Conservation (phyloP, 345 rosid genomes). For the Arabidopsis arenosa region DNA sequence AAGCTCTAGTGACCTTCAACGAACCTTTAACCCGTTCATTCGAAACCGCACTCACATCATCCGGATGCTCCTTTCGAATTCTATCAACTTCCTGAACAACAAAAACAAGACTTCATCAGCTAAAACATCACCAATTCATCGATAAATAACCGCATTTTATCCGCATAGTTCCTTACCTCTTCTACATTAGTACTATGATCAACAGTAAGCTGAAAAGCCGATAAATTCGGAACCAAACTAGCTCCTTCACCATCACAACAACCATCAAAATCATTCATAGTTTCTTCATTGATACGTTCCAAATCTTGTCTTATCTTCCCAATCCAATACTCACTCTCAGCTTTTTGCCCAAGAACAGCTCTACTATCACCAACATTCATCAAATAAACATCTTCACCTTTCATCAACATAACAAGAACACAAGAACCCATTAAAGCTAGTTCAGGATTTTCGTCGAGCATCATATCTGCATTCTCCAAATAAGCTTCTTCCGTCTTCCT, state of each 20-base stretch:
- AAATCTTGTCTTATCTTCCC: constrained; percentile 80
- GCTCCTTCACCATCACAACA: constrained; percentile 48
- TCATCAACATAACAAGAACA: constrained; percentile 91
- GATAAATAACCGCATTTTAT: neutral
- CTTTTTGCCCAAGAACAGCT: constrained; percentile 83
- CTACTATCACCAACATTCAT: constrained; percentile 98
- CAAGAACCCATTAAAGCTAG: constrained; percentile 97
- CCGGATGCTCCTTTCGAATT: constrained; percentile 78
- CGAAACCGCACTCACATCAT: constrained; percentile 70
- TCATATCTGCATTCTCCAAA: constrained; percentile 81
- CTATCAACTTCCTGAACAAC: constrained; percentile 80
- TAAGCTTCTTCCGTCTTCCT: constrained; percentile 88
- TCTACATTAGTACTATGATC: constrained; percentile 92
- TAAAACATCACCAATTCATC: neutral
- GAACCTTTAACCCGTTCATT: constrained; percentile 96
- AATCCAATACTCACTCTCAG: constrained; percentile 66
- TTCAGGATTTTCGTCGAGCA: constrained; percentile 89
- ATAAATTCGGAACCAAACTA: constrained; percentile 47
- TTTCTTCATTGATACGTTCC: constrained; percentile 91
- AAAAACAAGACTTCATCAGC: constrained; percentile 17
- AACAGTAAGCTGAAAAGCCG: constrained; percentile 71
- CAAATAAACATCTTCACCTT: constrained; percentile 92
- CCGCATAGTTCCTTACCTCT: constrained; percentile 56
- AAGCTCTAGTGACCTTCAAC: constrained; percentile 95
- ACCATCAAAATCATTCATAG: constrained; percentile 80